These are phyloP conservation scores for Phytopythium mirpurense DNA, from an alignment of 352 stramenopile genomes.

Conservation along the genomic window DNA sequence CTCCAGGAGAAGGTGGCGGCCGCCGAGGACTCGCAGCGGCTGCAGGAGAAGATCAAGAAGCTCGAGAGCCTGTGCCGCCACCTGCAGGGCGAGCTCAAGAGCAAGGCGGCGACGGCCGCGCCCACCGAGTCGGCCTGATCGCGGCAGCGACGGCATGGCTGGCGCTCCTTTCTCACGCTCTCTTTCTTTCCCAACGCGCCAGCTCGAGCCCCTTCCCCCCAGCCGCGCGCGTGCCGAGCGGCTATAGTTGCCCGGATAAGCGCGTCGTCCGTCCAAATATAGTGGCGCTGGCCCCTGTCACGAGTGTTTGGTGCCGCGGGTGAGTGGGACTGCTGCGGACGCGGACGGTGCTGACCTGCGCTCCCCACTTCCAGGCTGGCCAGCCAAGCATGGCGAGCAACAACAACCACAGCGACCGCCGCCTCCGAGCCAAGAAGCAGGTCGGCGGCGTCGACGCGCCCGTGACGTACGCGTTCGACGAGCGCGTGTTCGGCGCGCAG, in stretches of 20 bases:
- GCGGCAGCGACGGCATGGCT: neutral
- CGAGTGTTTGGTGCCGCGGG: no score
- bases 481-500: conserved; percentile 62
- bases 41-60: conserved; percentile 80
- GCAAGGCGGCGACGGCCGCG: conserved; percentile 12
- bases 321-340: no score
- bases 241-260: neutral
- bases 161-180: neutral
- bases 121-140: conserved; percentile 20
- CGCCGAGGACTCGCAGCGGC: conserved; percentile 56
- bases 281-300: neutral
- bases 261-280: conserved; percentile 1
- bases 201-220: no score
- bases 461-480: conserved; percentile 63
- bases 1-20: conserved; percentile 70
- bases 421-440: conserved; percentile 48
- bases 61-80: conserved; percentile 78
- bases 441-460: conserved; percentile 57
- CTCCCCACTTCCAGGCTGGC: no score
- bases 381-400: neutral
- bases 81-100: conserved; percentile 75
- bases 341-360: no score
- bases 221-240: no score
- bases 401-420: neutral
- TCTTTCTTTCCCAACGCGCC: neutral